Evolutionary conservation across 1,139 yeast genomes (phyloP).

Genomic region (Petasospora fabianii): DNA sequence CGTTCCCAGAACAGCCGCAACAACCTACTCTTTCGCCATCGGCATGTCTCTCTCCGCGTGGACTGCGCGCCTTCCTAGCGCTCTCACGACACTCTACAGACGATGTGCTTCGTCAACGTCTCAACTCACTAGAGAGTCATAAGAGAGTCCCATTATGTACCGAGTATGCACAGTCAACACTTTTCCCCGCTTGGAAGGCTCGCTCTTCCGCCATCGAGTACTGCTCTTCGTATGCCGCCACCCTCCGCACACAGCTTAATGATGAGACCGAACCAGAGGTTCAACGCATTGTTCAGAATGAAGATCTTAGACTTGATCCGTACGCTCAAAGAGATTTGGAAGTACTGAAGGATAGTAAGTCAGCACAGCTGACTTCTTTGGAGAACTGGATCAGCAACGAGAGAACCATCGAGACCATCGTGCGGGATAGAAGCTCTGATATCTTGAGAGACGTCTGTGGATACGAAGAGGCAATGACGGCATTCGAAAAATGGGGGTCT

Average conservation of each 20-base stretch:
- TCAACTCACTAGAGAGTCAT: constrained; percentile 32
- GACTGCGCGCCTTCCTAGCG: constrained; percentile 39
- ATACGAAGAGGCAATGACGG: constrained; percentile 3
- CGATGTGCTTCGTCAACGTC: constrained; percentile 38
- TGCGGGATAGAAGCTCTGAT: constrained; percentile 34
- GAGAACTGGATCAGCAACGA: constrained; percentile 38
- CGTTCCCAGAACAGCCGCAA: constrained; percentile 18
- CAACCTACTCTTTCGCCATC: constrained; percentile 25
- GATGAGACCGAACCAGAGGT: constrained; percentile 8
- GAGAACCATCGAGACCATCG: constrained; percentile 36
- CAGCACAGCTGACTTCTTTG: constrained; percentile 29
- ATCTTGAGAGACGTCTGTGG: constrained; percentile 36
- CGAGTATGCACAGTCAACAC: constrained; percentile 30
- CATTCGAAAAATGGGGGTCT: constrained; percentile 4
- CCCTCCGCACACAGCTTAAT: background rate
- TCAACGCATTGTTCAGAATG: constrained; percentile 23
- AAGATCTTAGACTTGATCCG: constrained; percentile 40
- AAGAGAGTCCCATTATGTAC: constrained; percentile 27
- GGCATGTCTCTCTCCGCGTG: constrained; percentile 37
- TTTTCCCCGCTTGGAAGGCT: constrained; percentile 42
- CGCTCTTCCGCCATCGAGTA: constrained; percentile 35
- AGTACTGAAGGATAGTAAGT: constrained; percentile 28
- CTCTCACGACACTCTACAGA: constrained; percentile 41
- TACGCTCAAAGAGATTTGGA: constrained; percentile 39
- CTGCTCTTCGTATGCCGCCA: constrained; percentile 27